Evolutionary conservation across 139 green algal species (phyloP), one percentile per base, ranked within the genome.

Genomic region (Micractinium sp.): DNA sequence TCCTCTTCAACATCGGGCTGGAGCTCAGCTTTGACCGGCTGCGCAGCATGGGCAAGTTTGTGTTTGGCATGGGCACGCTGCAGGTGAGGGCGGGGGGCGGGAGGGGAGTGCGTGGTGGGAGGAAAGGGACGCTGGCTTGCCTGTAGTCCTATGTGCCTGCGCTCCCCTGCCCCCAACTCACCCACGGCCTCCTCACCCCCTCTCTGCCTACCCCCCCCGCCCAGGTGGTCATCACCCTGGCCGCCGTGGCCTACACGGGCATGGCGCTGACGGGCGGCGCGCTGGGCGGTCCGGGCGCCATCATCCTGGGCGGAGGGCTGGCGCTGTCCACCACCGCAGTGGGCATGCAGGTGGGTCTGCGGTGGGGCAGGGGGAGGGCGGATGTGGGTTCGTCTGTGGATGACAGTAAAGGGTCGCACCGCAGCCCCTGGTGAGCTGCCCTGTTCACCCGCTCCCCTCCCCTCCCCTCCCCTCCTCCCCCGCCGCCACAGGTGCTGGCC

Each of bases 1-100:
- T 99, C 90, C 97, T 99, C 23, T 99, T 99, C 94, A 98, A 98
- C 94, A 99, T 99, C 87, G 97, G 97, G 85, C 94, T 99, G 85
- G 98, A 99, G 96, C 96, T 99, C 1, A 96, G 89, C 47, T 92
- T 99, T 76, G 97, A 99, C 88, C 92, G 97, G 18, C 93, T 99
- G 89, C 91, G 94, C 85, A 96, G 94, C 69, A 99, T 99, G 98
- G 94, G 95, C 77, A 99, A 99, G 93, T 97, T 96, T 81, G 98
- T 99, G 35, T 99, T 99, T 87, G 98, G 98, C n/a, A 96, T 99
- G 92, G 98, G 98, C 41, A 94, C 93, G 0, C 90, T 94, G 33
- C 98, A 99, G 94, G 95, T 97, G 85, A 33, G 86, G 16, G 0
- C 14, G 18, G 23, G 18, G 74, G 73, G 73, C 29, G 41, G 38